A percentile compares a stretch with the other conserved stretches of the same genome.
Evolutionary conservation across 257 asterid species (phyloP).

Genomic region (Solanum pimpinellifolium): DNA sequence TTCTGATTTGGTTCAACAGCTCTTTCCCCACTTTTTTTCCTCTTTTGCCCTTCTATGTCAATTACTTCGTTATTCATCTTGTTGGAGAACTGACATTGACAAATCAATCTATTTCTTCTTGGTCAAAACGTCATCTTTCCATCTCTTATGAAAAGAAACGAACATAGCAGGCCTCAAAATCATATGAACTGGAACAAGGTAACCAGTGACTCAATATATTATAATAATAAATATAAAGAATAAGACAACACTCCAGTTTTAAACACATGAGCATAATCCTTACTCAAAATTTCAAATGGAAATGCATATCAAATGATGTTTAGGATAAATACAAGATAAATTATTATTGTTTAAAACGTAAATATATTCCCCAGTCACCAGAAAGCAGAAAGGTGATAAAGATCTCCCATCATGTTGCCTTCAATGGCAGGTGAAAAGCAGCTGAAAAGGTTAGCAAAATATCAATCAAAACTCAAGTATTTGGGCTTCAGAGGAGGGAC

Average conservation of each 20-base stretch:
- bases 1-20: conserved; percentile 16
- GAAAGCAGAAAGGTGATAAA: not conserved
- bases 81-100: conserved; percentile 4
- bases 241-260: not conserved
- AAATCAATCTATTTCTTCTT: not conserved
- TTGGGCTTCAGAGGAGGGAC: not conserved
- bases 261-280: not conserved
- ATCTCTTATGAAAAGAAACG: not conserved
- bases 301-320: not conserved
- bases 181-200: not conserved
- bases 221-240: not conserved
- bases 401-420: not conserved
- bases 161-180: not conserved
- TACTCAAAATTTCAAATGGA: not conserved
- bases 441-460: not conserved
- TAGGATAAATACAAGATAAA: not conserved
- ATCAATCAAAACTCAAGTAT: not conserved
- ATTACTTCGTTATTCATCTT: conserved; percentile 33
- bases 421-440: not conserved
- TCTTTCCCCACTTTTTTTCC: conserved; percentile 27
- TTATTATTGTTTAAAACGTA: not conserved
- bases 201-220: not conserved
- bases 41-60: conserved; percentile 28
- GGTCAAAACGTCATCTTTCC: conserved; percentile 7
- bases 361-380: not conserved